Conservation (phyloP, 306 rosid genomes). For the Pueraria montana region DNA sequence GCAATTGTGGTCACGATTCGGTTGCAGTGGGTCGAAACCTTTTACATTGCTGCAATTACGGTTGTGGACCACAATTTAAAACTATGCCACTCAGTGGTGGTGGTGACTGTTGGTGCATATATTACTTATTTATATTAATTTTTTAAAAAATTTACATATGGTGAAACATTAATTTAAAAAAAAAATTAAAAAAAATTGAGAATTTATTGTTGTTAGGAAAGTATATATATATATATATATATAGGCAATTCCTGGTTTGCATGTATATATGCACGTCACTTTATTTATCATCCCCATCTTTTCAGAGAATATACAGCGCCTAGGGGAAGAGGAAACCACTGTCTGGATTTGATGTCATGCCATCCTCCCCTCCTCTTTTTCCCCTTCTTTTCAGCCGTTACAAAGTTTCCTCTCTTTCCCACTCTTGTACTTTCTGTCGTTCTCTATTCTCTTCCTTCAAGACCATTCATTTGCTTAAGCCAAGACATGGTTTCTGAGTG, state of each 20-base stretch:
- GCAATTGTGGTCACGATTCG: no score
- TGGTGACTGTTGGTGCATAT: no score
- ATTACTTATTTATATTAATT: neutral
- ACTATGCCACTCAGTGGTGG: no score
- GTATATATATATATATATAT: constrained; percentile 13
- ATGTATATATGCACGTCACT: constrained; percentile 50
- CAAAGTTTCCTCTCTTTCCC: constrained; percentile 49
- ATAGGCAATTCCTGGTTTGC: constrained; percentile 36
- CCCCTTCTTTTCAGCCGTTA: constrained; percentile 52
- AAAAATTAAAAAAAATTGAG: neutral
- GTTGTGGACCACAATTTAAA: no score
- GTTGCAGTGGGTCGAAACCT: no score
- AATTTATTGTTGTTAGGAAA: constrained; percentile 7
- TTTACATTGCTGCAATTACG: no score
- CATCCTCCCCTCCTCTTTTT: constrained; percentile 9
- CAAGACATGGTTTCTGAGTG: constrained; percentile 24
- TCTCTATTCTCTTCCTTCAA: constrained; percentile 4
- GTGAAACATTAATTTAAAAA: neutral
- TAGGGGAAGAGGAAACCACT: constrained; percentile 51
- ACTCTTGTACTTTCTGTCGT: constrained; percentile 42
- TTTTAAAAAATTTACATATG: neutral
- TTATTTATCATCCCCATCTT: constrained; percentile 44
- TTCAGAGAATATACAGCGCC: constrained; percentile 59
- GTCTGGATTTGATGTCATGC: constrained; percentile 56
- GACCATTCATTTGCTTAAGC: neutral